A percentile compares a stretch with the other conserved stretches of the same genome.
These are phyloP conservation scores for Flammula alnicola DNA, from an alignment of 1,284 basidiomycete genomes.

Conservation along the genomic window DNA sequence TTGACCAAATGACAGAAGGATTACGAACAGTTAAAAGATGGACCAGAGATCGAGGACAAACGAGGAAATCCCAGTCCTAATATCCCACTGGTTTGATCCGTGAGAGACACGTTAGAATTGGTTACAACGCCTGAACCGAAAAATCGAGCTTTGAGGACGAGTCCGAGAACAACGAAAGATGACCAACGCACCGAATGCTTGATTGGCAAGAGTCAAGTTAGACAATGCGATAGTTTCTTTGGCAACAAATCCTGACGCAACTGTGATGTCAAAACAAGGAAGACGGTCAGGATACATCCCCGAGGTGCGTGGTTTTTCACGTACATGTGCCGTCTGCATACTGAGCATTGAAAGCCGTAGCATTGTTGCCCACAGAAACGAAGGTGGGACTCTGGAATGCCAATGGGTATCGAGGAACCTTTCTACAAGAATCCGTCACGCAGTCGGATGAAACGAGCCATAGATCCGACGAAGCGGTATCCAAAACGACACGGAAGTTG, in stretches of 20 bases:
- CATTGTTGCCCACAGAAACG: slow-evolving; percentile 59
- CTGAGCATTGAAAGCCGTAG: slow-evolving; percentile 57
- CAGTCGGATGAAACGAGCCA: slow-evolving; percentile 74
- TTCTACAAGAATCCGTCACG: slow-evolving; percentile 52
- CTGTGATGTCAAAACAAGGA: slow-evolving; percentile 38
- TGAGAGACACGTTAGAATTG: slow-evolving; percentile 62
- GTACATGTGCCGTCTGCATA: slow-evolving; percentile 73
- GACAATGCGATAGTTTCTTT: slow-evolving; percentile 62
- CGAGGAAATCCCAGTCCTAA: slow-evolving; percentile 77
- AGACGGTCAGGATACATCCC: neutral
- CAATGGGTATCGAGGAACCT: slow-evolving; percentile 69
- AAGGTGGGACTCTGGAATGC: slow-evolving; percentile 69
- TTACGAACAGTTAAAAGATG: slow-evolving; percentile 52
- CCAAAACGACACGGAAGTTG: slow-evolving; percentile 70
- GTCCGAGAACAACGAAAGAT: neutral
- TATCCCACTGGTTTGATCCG: slow-evolving; percentile 68
- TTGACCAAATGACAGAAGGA: neutral
- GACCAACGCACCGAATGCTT: slow-evolving; percentile 62
- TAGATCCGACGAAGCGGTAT: slow-evolving; percentile 78
- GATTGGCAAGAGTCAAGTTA: slow-evolving; percentile 60
- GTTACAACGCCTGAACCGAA: slow-evolving; percentile 56
- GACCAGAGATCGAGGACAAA: slow-evolving; percentile 60
- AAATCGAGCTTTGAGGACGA: neutral
- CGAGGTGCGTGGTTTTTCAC: no score
- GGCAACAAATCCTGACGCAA: slow-evolving; percentile 70